These are phyloP conservation scores for Crotalaria pallida DNA, from an alignment of 306 rosid species.

Conservation along the genomic window DNA sequence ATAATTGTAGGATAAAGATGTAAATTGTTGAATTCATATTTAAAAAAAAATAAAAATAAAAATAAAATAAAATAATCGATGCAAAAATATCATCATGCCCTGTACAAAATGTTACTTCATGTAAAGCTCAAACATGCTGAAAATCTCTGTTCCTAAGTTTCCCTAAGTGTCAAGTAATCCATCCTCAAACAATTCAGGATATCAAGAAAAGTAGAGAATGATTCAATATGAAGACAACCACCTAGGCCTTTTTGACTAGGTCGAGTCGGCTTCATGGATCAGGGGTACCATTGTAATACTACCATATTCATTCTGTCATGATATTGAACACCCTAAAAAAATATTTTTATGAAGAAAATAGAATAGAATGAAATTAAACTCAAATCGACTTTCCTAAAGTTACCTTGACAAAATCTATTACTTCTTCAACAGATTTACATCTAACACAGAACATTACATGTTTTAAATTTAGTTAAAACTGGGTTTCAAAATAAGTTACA, in stretches of 20 bases:
- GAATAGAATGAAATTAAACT: background rate
- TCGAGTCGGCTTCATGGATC: background rate
- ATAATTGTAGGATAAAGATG: background rate
- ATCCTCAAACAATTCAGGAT: background rate
- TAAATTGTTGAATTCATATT: too few relatives aligned
- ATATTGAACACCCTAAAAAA: background rate
- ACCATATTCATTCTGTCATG: too few relatives aligned
- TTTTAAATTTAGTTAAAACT: slow-evolving; percentile 2
- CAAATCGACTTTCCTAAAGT: background rate
- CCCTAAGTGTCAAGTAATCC: background rate
- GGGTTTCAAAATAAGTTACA: background rate
- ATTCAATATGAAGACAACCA: background rate
- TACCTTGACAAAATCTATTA: background rate
- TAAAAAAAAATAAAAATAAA: too few relatives aligned
- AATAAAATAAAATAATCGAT: too few relatives aligned
- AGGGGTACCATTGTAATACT: background rate
- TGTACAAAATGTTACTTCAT: background rate
- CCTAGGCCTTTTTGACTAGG: background rate
- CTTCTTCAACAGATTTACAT: slow-evolving; percentile 1
- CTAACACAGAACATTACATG: background rate
- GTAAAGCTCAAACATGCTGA: background rate
- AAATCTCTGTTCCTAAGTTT: background rate
- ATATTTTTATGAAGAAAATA: background rate
- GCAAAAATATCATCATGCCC: background rate
- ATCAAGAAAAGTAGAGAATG: background rate